These are phyloP conservation scores for Moesziomyces sp. DNA, from an alignment of 1,284 basidiomycete species.

Conservation along the genomic window DNA sequence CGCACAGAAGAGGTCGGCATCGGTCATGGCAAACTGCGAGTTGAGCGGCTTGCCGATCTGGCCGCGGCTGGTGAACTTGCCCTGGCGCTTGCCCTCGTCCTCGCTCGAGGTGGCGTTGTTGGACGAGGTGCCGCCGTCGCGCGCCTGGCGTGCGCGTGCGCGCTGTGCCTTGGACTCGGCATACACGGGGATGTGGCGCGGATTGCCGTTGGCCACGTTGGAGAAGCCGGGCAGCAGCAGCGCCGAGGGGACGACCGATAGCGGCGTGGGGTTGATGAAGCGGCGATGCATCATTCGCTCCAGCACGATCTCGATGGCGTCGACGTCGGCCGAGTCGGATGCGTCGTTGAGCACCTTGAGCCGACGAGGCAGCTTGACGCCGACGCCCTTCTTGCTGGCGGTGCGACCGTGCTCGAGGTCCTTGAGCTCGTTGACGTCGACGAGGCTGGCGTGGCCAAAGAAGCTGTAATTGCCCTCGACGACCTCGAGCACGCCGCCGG, in stretches of 20 bases:
- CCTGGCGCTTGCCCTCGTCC: slow-evolving; percentile 31
- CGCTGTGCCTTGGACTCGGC: slow-evolving; percentile 48
- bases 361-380: slow-evolving; percentile 30
- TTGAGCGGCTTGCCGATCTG: slow-evolving; percentile 54
- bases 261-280: slow-evolving; percentile 47
- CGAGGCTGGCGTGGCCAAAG: slow-evolving; percentile 39
- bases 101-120: slow-evolving; percentile 27
- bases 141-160: slow-evolving; percentile 14
- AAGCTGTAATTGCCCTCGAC: slow-evolving; percentile 52
- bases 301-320: slow-evolving; percentile 43
- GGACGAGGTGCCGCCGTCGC: slow-evolving; percentile 10
- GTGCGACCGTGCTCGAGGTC: slow-evolving; percentile 31
- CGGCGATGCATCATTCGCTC: slow-evolving; percentile 49
- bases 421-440: slow-evolving; percentile 41
- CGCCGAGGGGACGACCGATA: slow-evolving; percentile 41
- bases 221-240: slow-evolving; percentile 41
- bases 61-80: slow-evolving; percentile 40
- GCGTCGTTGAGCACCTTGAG: slow-evolving; percentile 33
- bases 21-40: slow-evolving; percentile 34
- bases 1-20: slow-evolving; percentile 34
- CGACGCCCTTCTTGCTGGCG: slow-evolving; percentile 5
- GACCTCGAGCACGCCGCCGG: slow-evolving; percentile 50
- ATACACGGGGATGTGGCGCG: slow-evolving; percentile 44
- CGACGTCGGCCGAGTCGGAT: slow-evolving; percentile 25
- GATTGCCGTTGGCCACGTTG: slow-evolving; percentile 44